Conservation (phyloP, 225 moss, liverwort and hornwort species). For the Marchantia polymorpha region DNA sequence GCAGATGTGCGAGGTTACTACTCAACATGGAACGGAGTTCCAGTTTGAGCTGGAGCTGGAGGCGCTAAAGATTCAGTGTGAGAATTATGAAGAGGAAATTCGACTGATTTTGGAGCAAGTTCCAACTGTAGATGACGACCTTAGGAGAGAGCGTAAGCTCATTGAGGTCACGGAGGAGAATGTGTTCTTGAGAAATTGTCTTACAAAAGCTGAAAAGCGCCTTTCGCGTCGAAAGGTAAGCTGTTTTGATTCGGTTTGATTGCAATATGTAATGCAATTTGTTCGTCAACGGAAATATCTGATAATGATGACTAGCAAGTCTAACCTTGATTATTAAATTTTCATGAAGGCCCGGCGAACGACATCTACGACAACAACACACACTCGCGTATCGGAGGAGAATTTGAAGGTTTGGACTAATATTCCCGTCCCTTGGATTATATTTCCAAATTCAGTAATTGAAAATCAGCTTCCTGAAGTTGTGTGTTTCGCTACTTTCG, state of each 20-base stretch:
- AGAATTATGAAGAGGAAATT: conserved; percentile 36
- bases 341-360: background rate
- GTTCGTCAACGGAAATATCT: too few species aligned
- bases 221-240: conserved; percentile 30
- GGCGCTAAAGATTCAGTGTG: conserved; percentile 28
- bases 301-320: too few species aligned
- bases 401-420: background rate
- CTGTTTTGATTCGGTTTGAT: background rate
- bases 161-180: conserved; percentile 33
- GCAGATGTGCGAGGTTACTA: conserved; percentile 21
- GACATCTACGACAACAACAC: background rate
- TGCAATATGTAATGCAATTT: background rate
- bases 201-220: conserved; percentile 37
- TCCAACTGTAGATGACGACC: conserved; percentile 25
- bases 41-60: conserved; percentile 32
- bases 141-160: conserved; percentile 32
- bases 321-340: background rate
- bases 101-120: conserved; percentile 28
- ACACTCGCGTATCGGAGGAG: background rate
- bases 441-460: background rate
- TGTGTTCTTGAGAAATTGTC: conserved; percentile 27
- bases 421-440: background rate
- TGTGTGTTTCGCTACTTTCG: too few species aligned
- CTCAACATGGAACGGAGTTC: conserved; percentile 7
- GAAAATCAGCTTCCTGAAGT: too few species aligned